Conservation (phyloP, 1,139 yeast genomes). For the Magnusiomyces ingens region DNA sequence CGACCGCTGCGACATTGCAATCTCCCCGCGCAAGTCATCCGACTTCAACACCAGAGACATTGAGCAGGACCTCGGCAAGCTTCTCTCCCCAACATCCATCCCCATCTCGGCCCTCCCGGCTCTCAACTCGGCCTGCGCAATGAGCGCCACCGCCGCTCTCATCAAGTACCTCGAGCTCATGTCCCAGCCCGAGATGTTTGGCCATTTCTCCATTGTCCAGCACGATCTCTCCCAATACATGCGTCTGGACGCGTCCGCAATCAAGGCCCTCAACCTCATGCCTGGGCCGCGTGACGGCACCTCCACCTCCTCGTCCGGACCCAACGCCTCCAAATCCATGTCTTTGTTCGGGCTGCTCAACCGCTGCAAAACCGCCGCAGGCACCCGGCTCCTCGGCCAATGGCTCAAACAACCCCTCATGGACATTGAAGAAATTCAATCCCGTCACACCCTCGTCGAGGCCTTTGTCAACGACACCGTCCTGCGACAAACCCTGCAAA, state of each 20-base stretch:
- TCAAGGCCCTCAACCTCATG: slow-evolving; percentile 78
- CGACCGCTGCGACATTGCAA: slow-evolving; percentile 68
- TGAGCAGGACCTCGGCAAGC: slow-evolving; percentile 65
- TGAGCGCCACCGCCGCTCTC: slow-evolving; percentile 55
- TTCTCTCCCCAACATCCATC: slow-evolving; percentile 45
- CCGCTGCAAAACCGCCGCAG: slow-evolving; percentile 80
- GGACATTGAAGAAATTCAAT: slow-evolving; percentile 47
- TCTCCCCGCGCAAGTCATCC: slow-evolving; percentile 51
- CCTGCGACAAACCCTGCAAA: slow-evolving; percentile 57
- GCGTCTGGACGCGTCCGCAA: slow-evolving; percentile 87
- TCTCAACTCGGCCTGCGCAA: slow-evolving; percentile 39
- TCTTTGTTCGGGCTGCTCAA: slow-evolving; percentile 79
- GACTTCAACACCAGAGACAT: slow-evolving; percentile 56
- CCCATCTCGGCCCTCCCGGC: slow-evolving; percentile 54
- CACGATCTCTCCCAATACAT: slow-evolving; percentile 72
- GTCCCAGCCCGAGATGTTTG: slow-evolving; percentile 46
- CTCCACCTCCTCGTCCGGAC: slow-evolving; percentile 24
- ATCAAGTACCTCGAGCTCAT: slow-evolving; percentile 58
- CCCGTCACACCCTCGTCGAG: slow-evolving; percentile 69
- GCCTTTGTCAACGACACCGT: slow-evolving; percentile 59
- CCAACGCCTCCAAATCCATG: slow-evolving; percentile 39
- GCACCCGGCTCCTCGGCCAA: slow-evolving; percentile 76
- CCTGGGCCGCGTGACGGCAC: slow-evolving; percentile 49
- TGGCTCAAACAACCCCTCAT: slow-evolving; percentile 96
- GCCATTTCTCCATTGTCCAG: slow-evolving; percentile 47